Base-by-base conservation (phyloP, 495 filamentous ascomycete genomes). In the Penicillium alfredii region DNA sequence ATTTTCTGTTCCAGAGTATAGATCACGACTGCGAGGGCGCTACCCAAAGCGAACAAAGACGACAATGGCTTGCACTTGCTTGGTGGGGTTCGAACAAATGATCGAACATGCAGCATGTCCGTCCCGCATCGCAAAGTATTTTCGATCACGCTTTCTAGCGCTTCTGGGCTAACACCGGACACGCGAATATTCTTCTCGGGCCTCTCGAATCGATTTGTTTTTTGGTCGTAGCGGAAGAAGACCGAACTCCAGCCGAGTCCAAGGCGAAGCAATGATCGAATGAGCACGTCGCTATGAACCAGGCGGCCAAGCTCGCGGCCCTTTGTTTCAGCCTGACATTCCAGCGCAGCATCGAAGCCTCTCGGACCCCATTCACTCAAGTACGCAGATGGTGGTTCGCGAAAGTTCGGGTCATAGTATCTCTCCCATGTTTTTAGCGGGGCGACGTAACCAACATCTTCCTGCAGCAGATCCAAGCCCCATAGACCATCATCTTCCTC, bases 181-280 rank as follows among this genome's bases (percentile, higher is more conserved):
- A 85, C 73, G 18, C 79, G 73, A 13, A 82, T 56, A 30, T 74
- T 54, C 3, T 71, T 48, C 6, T 78, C 46, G 6, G 64, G 61
- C 21, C 72, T 78, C 22, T 60, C 58, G 47, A 95, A 94, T 6
- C 58, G 56, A 33, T 58, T 58, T 19, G 68, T 73, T 15, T 64
- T 52, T 18, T 69, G 51, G 36, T 86, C 69, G 66, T 80, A 94
- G 1, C 55, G 55, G 57, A 93, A 96, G 30, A 95, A 73, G 7
- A 82, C 58, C 0, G 90, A 95, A 32, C 78, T 81, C 60, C 87
- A 75, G 4, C 92, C 92, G 2, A 96, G 68, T 0, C 81, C 84
- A 7, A 95, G 71, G 32, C 77, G 74, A 22, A 86, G 56, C 12
- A 95, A 60, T 14, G 78, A 81, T 30, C 74, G 53, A 21, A 81